Evolutionary conservation across 83 land plant species (phyloP), one percentile per base, ranked within the genome.

Genomic region (Thuja plicata): DNA sequence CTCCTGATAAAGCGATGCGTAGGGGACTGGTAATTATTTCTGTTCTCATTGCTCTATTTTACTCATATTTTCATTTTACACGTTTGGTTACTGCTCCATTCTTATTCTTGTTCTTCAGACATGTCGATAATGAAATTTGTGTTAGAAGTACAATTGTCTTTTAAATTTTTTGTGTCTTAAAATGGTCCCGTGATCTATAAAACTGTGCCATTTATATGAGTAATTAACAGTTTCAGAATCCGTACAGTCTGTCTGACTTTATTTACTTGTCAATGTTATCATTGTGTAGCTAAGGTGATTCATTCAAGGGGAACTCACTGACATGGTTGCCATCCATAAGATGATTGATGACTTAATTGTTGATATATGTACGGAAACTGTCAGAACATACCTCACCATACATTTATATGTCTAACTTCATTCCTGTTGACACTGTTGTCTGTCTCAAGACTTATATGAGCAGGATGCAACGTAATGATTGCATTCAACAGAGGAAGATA

Each of bases 21-120:
- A 82, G 86, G 27, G 90, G 91, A 92, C 38, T 95, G 96, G 96
- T 95, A 87, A 87, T 16, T 21, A 71, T 46, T 48, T 54, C 86
- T 86, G n/a, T 76, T 48, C 5, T 79, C n/a, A 24, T 86, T 3
- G 16, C 62, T 74, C 8, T 32, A 24, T 87, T 80, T 88, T 66
- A 57, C 77, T 86, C 35, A 27, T 17, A 1, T 19, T 87, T 19
- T 48, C 52, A 12, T 40, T 74, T 9, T 24, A 0, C 30, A 35
- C 10, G 3, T 34, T 37, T 38, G 34, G 30, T 71, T 48, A 5
- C 17, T 15, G 27, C 21, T 54, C 30, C 12, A 46, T 34, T 73
- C n/a, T 35, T 32, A 34, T 66, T 60, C 74, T 82, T 46, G 43
- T 27, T 76, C 32, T 19, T 60, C 27, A 60, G 66, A 60, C 3